phyloP scores from a whole-genome alignment of 2,329 filamentous ascomycete genomes.

The Myriosclerotinia scirpicola region DNA sequence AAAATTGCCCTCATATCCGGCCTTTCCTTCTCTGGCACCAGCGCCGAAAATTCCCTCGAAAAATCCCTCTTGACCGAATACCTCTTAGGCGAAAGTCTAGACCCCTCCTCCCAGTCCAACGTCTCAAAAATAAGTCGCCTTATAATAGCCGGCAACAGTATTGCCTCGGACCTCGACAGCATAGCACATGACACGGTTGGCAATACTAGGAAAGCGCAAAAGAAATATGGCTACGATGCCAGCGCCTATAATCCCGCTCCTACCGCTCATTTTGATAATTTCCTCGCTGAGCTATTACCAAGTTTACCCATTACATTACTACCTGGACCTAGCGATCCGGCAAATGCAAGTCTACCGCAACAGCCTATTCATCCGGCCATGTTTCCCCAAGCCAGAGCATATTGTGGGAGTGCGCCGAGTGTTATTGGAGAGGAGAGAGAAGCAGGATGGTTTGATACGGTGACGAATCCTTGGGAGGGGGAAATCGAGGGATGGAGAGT shows the following conservation, averaged over 20 bases:
- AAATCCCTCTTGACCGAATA: conserved; percentile 82
- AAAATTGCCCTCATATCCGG: conserved; percentile 87
- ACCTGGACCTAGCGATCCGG: conserved; percentile 80
- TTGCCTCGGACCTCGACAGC: conserved; percentile 46
- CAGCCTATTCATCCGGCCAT: conserved; percentile 91
- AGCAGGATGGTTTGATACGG: conserved; percentile 77
- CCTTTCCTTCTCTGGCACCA: conserved; percentile 74
- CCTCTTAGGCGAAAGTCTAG: conserved; percentile 77
- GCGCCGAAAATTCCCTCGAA: conserved; percentile 69
- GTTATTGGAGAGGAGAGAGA: conserved; percentile 44
- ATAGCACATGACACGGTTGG: conserved; percentile 37
- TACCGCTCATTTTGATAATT: conserved; percentile 78
- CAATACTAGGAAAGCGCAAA: conserved; percentile 49
- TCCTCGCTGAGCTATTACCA: conserved; percentile 77
- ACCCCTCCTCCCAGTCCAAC: conserved; percentile 57
- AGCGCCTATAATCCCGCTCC: conserved; percentile 84
- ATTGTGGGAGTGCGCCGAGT: conserved; percentile 40
- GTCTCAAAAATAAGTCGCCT: conserved; percentile 74
- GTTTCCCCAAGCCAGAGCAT: conserved; percentile 75
- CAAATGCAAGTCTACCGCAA: conserved; percentile 86
- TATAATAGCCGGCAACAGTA: conserved; percentile 88
- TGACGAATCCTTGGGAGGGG: conserved; percentile 91
- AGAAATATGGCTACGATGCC: conserved; percentile 94
- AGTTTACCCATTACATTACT: conserved; percentile 86
- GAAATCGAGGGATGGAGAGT: conserved; percentile 89